These are phyloP conservation scores for Chalciporus sphaerocephalus DNA, from an alignment of 768 basidiomycete species.

Conservation along the genomic window DNA sequence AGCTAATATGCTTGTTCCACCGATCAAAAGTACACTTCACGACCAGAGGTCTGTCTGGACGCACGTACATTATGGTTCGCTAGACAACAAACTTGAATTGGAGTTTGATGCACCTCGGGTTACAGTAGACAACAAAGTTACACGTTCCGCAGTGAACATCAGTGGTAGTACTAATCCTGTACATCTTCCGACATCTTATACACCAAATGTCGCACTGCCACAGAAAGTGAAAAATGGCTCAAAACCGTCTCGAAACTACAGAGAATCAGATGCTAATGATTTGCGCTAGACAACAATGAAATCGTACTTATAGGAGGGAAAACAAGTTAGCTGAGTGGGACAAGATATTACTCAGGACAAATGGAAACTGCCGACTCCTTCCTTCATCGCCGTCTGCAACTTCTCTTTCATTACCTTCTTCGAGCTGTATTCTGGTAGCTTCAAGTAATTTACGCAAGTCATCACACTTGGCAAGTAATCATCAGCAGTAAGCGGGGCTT, in stretches of 20 bases:
- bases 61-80: conserved; percentile 31
- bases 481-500: conserved; percentile 84
- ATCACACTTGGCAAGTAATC: conserved; percentile 96
- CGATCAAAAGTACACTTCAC: conserved; percentile 82
- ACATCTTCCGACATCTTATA: conserved; percentile 7
- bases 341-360: conserved; percentile 58
- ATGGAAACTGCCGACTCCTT: conserved; percentile 97
- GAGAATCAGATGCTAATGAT: conserved; percentile 10
- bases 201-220: background rate
- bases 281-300: conserved; percentile 7
- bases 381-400: conserved; percentile 78
- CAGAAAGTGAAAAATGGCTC: background rate
- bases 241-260: conserved; percentile 9
- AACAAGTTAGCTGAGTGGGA: conserved; percentile 19
- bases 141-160: conserved; percentile 27
- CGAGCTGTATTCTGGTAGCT: conserved; percentile 91
- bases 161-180: background rate
- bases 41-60: conserved; percentile 73
- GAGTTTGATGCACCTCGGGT: background rate
- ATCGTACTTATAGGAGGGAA: conserved; percentile 18
- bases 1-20: conserved; percentile 71
- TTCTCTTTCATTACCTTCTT: conserved; percentile 83
- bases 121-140: background rate
- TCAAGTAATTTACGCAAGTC: conserved; percentile 97
- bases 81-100: conserved; percentile 2